phyloP scores from a whole-genome alignment of 805 yeast genomes.

The Nakazawaea siamensis region DNA sequence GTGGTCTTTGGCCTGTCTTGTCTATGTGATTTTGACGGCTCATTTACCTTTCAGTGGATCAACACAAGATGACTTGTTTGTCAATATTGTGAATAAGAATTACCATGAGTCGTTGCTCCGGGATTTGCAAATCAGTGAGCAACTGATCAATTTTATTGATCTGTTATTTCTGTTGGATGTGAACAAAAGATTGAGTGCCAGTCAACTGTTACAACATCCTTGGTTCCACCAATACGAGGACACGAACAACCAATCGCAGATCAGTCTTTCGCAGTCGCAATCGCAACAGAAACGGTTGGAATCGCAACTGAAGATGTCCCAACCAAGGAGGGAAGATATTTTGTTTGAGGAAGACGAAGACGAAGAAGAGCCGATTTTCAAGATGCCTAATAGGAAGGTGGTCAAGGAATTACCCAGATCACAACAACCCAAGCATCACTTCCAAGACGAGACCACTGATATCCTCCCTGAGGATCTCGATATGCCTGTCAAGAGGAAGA shows the following conservation, averaged over 20 bases:
- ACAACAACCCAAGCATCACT: constrained; percentile 4
- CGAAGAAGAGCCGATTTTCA: constrained; percentile 5
- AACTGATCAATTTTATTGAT: constrained; percentile 50
- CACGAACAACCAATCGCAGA: constrained; percentile 26
- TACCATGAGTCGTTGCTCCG: constrained; percentile 72
- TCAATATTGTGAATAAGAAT: constrained; percentile 67
- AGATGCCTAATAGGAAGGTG: constrained; percentile 5
- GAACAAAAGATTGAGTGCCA: constrained; percentile 60
- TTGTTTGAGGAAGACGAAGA: constrained; percentile 6
- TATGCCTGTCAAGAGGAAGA: constrained; percentile 3
- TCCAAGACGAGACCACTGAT: constrained; percentile 3
- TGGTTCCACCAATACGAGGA: constrained; percentile 50
- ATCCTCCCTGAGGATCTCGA: not conserved
- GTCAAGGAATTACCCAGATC: constrained; percentile 5
- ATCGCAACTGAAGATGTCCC: constrained; percentile 19
- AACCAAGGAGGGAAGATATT: not conserved
- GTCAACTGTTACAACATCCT: constrained; percentile 65
- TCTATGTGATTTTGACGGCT: constrained; percentile 85
- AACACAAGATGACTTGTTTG: constrained; percentile 79
- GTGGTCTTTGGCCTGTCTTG: constrained; percentile 96
- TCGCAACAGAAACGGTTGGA: constrained; percentile 51
- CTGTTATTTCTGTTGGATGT: constrained; percentile 75
- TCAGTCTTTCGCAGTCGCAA: constrained; percentile 64
- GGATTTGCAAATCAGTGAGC: constrained; percentile 21
- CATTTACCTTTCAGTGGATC: constrained; percentile 93